Evolutionary conservation across 345 rosid genomes (phyloP).

Genomic region (Dipteronia dyeriana): DNA sequence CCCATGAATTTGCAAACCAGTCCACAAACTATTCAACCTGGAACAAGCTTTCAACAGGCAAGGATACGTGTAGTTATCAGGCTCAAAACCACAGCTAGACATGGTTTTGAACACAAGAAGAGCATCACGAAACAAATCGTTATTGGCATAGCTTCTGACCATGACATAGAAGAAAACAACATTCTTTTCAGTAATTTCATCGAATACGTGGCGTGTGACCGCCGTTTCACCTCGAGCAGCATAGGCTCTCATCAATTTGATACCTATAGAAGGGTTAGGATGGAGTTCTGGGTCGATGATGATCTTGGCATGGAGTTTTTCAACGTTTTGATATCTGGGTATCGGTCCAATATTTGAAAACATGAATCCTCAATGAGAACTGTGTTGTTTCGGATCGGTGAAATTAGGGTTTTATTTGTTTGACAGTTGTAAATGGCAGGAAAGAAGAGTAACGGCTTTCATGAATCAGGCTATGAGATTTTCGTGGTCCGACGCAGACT

Average conservation of each 20-base stretch:
- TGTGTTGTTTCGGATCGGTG: slow-evolving; percentile 22
- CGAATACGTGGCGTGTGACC: slow-evolving; percentile 63
- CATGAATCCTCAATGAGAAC: slow-evolving; percentile 33
- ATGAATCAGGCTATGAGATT: slow-evolving; percentile 31
- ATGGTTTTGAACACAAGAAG: slow-evolving; percentile 44
- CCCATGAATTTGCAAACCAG: slow-evolving; percentile 64
- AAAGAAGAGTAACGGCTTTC: slow-evolving; percentile 38
- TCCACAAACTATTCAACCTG: slow-evolving; percentile 42
- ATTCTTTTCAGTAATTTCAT: slow-evolving; percentile 61
- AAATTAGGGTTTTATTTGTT: slow-evolving; percentile 16
- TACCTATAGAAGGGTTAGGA: slow-evolving; percentile 46
- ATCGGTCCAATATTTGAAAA: slow-evolving; percentile 44
- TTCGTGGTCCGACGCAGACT: slow-evolving; percentile 16
- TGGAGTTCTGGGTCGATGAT: slow-evolving; percentile 31
- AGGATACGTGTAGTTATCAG: slow-evolving; percentile 72
- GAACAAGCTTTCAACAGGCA: slow-evolving; percentile 79
- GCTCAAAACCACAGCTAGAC: slow-evolving; percentile 37
- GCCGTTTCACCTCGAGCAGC: slow-evolving; percentile 45
- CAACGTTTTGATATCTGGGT: slow-evolving; percentile 53
- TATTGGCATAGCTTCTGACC: slow-evolving; percentile 73
- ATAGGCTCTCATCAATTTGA: slow-evolving; percentile 67
- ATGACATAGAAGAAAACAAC: slow-evolving; percentile 68
- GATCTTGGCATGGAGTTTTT: slow-evolving; percentile 46
- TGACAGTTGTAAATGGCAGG: slow-evolving; percentile 31
- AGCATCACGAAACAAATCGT: slow-evolving; percentile 45